A percentile compares a stretch with the other conserved stretches of the same genome.
phyloP scores from a whole-genome alignment of 257 asterid species.

The Solanum chiquidenum region DNA sequence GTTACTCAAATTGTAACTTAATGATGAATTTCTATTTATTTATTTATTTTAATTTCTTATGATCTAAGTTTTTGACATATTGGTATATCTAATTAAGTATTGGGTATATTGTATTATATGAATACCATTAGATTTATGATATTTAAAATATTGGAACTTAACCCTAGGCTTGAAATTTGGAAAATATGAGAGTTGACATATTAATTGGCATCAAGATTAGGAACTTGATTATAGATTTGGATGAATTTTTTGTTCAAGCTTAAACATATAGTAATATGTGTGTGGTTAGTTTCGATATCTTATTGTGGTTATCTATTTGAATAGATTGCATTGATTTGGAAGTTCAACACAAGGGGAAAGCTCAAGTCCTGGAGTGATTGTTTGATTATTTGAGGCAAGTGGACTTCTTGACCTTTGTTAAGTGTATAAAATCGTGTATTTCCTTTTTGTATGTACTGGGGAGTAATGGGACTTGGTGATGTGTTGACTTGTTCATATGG shows the following conservation, averaged over 20 bases:
- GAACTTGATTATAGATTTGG: too few relatives aligned
- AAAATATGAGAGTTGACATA: too few relatives aligned
- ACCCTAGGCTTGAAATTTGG: too few relatives aligned
- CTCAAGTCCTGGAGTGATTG: not conserved
- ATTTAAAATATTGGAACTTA: too few relatives aligned
- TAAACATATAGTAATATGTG: not conserved
- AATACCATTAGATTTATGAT: too few relatives aligned
- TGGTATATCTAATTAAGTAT: not conserved
- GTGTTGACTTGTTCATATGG: not conserved
- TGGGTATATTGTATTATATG: not conserved
- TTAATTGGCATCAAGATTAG: too few relatives aligned
- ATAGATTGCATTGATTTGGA: not conserved
- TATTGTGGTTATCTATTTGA: not conserved
- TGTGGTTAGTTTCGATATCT: not conserved
- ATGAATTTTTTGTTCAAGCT: too few relatives aligned
- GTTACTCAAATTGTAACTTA: not conserved
- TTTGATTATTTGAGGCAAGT: not conserved
- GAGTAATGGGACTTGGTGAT: not conserved
- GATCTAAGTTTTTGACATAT: too few relatives aligned
- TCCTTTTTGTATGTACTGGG: not conserved
- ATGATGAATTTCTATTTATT: not conserved
- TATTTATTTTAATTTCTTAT: not conserved
- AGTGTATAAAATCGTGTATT: not conserved
- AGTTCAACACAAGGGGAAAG: not conserved
- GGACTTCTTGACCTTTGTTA: not conserved